Evolutionary conservation across 2,329 filamentous ascomycete species (phyloP).

Genomic region (Coleophoma crateriformis): DNA sequence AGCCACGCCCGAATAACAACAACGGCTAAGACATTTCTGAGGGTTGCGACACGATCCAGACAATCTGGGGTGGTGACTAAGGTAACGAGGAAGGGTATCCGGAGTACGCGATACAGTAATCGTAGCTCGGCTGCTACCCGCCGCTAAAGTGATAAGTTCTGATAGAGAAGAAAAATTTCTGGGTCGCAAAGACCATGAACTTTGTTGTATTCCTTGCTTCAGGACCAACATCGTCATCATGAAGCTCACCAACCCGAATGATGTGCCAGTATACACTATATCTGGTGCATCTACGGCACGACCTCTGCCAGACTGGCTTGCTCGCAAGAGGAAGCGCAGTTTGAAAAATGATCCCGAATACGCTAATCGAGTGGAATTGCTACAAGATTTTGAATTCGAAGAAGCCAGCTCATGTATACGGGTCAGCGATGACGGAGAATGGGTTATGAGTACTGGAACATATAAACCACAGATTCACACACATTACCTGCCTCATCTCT

Average conservation of each 20-base stretch:
- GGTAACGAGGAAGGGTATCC: no score
- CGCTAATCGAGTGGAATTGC: constrained; percentile 85
- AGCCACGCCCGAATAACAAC: no score
- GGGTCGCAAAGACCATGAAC: not conserved
- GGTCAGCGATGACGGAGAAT: constrained; percentile 91
- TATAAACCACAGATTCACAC: constrained; percentile 81
- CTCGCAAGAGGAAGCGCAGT: constrained; percentile 80
- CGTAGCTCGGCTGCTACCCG: constrained; percentile 4
- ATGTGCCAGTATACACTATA: constrained; percentile 90
- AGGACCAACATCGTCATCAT: constrained; percentile 36
- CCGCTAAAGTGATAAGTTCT: constrained; percentile 2
- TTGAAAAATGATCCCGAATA: constrained; percentile 91
- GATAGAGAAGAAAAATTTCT: not conserved
- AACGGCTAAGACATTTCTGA: no score
- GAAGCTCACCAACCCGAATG: constrained; percentile 78
- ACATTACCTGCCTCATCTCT: constrained; percentile 90
- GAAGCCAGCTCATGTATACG: constrained; percentile 88
- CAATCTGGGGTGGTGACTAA: no score
- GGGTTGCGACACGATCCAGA: no score
- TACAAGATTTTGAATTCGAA: constrained; percentile 97
- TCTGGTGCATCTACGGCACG: constrained; percentile 84
- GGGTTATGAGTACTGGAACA: constrained; percentile 90
- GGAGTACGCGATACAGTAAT: no score
- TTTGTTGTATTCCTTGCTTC: not conserved
- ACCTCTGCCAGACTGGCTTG: constrained; percentile 92